Base-by-base conservation (phyloP, 1,284 basidiomycete genomes). In the Xerocomus cyaneibrunnescens region DNA sequence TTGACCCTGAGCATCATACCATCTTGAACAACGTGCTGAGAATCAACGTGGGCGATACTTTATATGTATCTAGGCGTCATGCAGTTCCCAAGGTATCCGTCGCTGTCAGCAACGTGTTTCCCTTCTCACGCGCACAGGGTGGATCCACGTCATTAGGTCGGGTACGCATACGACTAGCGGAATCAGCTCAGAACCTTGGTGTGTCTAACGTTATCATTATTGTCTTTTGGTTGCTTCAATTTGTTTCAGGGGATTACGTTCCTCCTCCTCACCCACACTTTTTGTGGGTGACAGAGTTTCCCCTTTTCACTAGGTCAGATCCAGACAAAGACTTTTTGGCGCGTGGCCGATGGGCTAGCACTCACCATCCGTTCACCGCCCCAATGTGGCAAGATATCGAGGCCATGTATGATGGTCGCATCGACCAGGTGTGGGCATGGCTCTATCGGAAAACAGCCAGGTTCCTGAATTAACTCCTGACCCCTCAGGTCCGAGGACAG, bases 291-390 rank as follows among this genome's bases (percentile, higher is more conserved):
- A 97, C 93, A 5, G 93, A 97, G 70, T 98, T 98, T 69, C 95
- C 95, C 16, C 78, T 98, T 28, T 97, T 97, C 74, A 96, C 94
- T 6, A 83, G 79, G 36, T 85, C 87, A 23, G 94, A 97, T 68
- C 78, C 79, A 46, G 94, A 97, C 74, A 97, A 97, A 74, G 84
- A 88, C 31, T 83, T 87, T 65, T 74, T 94, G 42, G 86, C 92
- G 4, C 80, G 83, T 49, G 94, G 92, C 14, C 79, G 94, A 58
- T 96, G 92, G 89, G 88, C 89, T 57, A 89, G 89, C 58, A 86
- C 91, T 2, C 94, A 98, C 65, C 94, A 98, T 70, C 94, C 94
- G 1, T 98, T 98, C 73, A 98, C 94, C 12, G 93, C 94, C 7
- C 95, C 95, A n/a, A 89, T 94, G 81, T 88, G 80, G 72, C 79